Evolutionary conservation across 768 basidiomycete genomes (phyloP), one percentile per base, ranked within the genome.

Genomic region (Chalciporus pseudorubinellus): DNA sequence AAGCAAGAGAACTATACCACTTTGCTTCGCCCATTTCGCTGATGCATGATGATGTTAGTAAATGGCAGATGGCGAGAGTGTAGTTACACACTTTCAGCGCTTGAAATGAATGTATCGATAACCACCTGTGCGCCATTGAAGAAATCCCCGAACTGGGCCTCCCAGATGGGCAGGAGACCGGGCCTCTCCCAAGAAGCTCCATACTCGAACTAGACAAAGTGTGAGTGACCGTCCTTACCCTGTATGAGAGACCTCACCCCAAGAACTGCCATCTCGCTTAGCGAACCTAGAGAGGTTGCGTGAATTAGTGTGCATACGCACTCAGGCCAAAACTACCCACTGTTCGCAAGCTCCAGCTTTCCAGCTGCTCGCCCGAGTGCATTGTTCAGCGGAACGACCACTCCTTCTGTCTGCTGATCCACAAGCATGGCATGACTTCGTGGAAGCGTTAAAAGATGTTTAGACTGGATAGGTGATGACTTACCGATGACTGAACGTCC

Each of bases 21-120:
- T 94, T 70, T 95, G 93, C 65, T 85, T 89, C 42, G 91, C 70
- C 94, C 94, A 97, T 74, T 97, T 97, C 4, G 92, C 91, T 92
- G 24, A 26, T 28, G n/a, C 24, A 31, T 31, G 26, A 1, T 1
- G 18, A 11, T 3, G 29, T 48, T 39, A 47, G 21, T 11, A 24
- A 3, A 7, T 2, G 11, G 28, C 22, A 33, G 16, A 14, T 26
- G n/a, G 13, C 10, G 6, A 13, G 33, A 29, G 14, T 2, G 0
- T 20, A 0, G 7, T 13, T 1, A 69, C 86, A 51, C 59, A 92
- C 92, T 86, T 71, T 95, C 90, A 16, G 86, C 77, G 3, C 91
- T 92, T 2, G 87, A 77, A 31, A 97, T 75, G 65, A 89, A 95
- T 0, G 91, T 92, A 63, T 97, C 93, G 54, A 95, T 90, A 46